Conservation (phyloP, 2,329 filamentous ascomycete genomes). For the Alternaria ethzedia region DNA sequence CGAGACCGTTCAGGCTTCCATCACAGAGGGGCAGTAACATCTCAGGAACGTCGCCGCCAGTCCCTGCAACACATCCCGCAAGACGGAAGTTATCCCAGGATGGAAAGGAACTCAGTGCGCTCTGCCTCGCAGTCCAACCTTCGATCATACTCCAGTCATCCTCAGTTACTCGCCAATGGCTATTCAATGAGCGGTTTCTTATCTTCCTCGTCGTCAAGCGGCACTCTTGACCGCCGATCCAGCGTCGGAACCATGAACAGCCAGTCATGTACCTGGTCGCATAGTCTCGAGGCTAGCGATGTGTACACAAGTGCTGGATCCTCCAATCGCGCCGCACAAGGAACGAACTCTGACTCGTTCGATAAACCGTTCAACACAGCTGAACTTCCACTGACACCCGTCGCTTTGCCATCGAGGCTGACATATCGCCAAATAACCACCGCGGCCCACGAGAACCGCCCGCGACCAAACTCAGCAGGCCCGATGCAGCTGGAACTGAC, state of each 20-base stretch:
- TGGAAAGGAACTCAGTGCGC: constrained; percentile 15
- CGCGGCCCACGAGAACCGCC: not conserved
- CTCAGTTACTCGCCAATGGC: constrained; percentile 22
- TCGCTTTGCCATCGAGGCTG: not conserved
- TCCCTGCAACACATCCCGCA: constrained; percentile 9
- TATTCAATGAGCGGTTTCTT: constrained; percentile 10
- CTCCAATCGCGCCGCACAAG: constrained; percentile 15
- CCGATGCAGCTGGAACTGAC: not conserved
- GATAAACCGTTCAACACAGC: constrained; percentile 13
- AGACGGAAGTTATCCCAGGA: constrained; percentile 10
- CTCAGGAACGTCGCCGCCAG: constrained; percentile 16
- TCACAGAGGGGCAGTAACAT: constrained; percentile 23
- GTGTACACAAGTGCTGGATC: constrained; percentile 20
- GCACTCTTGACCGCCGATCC: constrained; percentile 6
- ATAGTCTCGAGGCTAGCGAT: constrained; percentile 1
- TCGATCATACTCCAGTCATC: constrained; percentile 17
- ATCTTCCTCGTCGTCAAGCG: not conserved
- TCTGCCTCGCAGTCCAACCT: constrained; percentile 11
- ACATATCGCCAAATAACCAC: constrained; percentile 1
- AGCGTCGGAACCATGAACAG: constrained; percentile 6
- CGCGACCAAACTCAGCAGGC: not conserved
- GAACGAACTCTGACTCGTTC: constrained; percentile 15
- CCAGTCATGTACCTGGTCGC: not conserved
- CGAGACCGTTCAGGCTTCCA: constrained; percentile 23
- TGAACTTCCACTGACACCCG: constrained; percentile 10